Conservation (phyloP, 441 rosid species). For the Adansonia grandidieri region DNA sequence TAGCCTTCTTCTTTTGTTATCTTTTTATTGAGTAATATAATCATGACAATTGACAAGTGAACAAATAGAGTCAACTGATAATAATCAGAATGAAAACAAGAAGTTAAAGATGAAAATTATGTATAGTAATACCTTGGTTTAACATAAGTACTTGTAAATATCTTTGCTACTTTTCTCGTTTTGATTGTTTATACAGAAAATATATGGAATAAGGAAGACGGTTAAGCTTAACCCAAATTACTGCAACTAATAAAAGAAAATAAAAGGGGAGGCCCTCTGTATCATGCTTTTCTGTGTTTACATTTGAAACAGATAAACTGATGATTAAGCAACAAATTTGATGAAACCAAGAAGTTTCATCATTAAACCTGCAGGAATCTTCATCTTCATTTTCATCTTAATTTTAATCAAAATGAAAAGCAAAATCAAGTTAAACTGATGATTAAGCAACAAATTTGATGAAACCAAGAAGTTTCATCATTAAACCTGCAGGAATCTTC, state of each 20-base stretch:
- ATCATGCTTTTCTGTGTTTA: conserved; percentile 20
- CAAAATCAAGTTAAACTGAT: conserved; percentile 8
- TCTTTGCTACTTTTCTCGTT: conserved; percentile 3
- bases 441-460: conserved; percentile 23
- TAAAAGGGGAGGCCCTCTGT: conserved; percentile 15
- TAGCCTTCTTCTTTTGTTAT: background rate
- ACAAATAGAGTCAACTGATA: background rate
- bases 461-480: background rate
- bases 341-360: conserved; percentile 9
- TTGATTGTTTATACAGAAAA: background rate
- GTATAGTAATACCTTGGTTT: background rate
- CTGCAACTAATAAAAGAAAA: conserved; percentile 6
- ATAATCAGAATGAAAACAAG: background rate
- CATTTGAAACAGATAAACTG: conserved; percentile 17
- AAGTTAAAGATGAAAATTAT: background rate
- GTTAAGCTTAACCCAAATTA: background rate
- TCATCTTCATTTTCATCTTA: background rate
- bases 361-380: background rate
- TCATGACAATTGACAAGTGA: no score
- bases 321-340: conserved; percentile 21
- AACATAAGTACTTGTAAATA: no score
- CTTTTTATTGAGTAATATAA: background rate
- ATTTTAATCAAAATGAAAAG: conserved; percentile 3
- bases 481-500: background rate
- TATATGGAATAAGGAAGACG: conserved; percentile 6